These are phyloP conservation scores for Tulasnella sp. DNA, from an alignment of 768 basidiomycete genomes.

Conservation along the genomic window DNA sequence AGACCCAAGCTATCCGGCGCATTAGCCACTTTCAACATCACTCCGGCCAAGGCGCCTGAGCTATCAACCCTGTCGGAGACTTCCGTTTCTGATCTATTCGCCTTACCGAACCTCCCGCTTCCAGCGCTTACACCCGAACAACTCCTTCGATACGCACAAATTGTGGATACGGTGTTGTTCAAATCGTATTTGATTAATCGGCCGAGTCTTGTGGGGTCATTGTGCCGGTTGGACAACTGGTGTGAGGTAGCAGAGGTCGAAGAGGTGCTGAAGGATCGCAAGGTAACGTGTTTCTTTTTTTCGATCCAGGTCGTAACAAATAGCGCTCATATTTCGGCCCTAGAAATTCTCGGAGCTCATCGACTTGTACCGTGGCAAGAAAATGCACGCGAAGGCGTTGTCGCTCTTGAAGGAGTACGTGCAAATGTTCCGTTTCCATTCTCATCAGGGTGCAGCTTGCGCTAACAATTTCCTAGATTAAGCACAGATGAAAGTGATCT, in stretches of 20 bases:
- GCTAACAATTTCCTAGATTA: constrained; percentile 38
- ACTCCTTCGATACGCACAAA: constrained; percentile 77
- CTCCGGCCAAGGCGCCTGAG: constrained; percentile 55
- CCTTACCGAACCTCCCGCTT: constrained; percentile 64
- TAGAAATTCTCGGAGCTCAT: constrained; percentile 89
- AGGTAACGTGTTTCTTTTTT: constrained; percentile 35
- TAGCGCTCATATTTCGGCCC: background rate
- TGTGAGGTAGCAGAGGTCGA: constrained; percentile 94
- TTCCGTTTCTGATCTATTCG: constrained; percentile 63
- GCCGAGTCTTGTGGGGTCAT: constrained; percentile 67
- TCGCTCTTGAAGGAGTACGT: constrained; percentile 72
- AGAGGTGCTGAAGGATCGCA: constrained; percentile 64
- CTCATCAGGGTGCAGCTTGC: background rate
- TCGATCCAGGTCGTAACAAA: background rate
- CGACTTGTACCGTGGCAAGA: constrained; percentile 86
- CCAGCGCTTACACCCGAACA: constrained; percentile 68
- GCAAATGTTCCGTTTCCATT: background rate
- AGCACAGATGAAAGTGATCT: constrained; percentile 66
- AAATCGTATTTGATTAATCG: constrained; percentile 79
- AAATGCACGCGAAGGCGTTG: constrained; percentile 87
- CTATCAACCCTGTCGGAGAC: constrained; percentile 60
- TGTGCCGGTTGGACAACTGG: constrained; percentile 91
- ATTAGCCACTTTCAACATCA: constrained; percentile 55
- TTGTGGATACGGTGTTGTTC: constrained; percentile 91
- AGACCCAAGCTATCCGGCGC: constrained; percentile 77